Conservation (phyloP, 2,329 filamentous ascomycete species). For the Colletotrichum cuscutae region DNA sequence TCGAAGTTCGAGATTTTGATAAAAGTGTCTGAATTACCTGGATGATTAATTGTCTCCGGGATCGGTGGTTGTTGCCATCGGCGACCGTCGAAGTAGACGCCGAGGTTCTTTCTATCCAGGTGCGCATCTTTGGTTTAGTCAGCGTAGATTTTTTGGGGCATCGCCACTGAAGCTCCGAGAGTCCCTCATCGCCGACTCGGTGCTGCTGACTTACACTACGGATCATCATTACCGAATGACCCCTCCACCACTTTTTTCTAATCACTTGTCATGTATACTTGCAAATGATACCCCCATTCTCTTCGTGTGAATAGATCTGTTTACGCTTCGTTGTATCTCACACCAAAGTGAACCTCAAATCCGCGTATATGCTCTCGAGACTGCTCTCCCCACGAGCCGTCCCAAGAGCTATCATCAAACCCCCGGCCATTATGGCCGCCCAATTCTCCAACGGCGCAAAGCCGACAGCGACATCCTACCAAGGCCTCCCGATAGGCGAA, state of each 20-base stretch:
- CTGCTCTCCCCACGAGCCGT: conserved; percentile 44
- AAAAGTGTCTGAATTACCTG: neutral
- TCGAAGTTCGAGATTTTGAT: neutral
- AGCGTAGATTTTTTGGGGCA: conserved; percentile 15
- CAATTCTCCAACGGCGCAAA: conserved; percentile 43
- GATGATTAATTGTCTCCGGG: neutral
- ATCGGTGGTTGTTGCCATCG: conserved; percentile 15
- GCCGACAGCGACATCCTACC: neutral
- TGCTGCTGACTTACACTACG: neutral
- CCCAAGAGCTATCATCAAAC: conserved; percentile 39
- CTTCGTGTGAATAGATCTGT: neutral
- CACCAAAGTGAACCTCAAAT: neutral
- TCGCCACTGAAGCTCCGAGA: conserved; percentile 13
- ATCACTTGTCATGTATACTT: neutral
- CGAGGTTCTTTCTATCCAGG: conserved; percentile 30
- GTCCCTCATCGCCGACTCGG: conserved; percentile 5
- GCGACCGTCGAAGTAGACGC: conserved; percentile 2
- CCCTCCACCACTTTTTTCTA: neutral
- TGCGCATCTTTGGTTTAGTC: conserved; percentile 30
- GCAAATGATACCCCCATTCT: conserved; percentile 11
- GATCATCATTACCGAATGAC: conserved; percentile 30
- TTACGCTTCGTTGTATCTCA: neutral
- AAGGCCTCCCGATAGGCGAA: conserved; percentile 57
- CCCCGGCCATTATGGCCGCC: conserved; percentile 44
- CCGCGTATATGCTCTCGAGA: conserved; percentile 45